Percentiles rank a stretch among this genome's conserved stretches.
These are phyloP conservation scores for Suillus paluster DNA, from an alignment of 768 basidiomycete species.

Conservation along the genomic window DNA sequence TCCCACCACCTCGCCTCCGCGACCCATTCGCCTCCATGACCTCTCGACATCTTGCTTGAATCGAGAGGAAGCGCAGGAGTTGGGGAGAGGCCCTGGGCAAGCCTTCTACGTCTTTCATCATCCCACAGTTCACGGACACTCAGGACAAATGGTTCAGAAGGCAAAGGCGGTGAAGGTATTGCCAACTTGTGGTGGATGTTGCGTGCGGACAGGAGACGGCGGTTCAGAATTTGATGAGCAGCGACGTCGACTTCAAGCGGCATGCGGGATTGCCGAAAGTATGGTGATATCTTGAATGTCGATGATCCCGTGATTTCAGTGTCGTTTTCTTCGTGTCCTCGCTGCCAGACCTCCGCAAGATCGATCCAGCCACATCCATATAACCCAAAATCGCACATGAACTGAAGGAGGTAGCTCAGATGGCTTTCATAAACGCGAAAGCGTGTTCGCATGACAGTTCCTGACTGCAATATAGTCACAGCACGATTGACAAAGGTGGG, in stretches of 20 bases:
- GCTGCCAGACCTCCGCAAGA: conserved; percentile 66
- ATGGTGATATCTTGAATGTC: conserved; percentile 54
- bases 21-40: conserved; percentile 64
- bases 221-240: conserved; percentile 85
- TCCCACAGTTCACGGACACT: conserved; percentile 96
- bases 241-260: conserved; percentile 84
- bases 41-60: conserved; percentile 65
- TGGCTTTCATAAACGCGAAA: conserved; percentile 90
- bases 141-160: conserved; percentile 77
- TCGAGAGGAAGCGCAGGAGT: conserved; percentile 76
- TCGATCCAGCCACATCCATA: conserved; percentile 95
- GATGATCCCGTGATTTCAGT: conserved; percentile 15
- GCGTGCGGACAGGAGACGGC: conserved; percentile 65
- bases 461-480: conserved; percentile 78
- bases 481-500: conserved; percentile 72
- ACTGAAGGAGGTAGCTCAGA: conserved; percentile 86
- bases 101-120: conserved; percentile 83
- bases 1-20: conserved; percentile 79
- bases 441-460: conserved; percentile 77
- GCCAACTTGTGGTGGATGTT: conserved; percentile 65
- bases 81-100: conserved; percentile 67
- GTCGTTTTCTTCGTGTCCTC: conserved; percentile 42
- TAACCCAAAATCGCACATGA: conserved; percentile 92
- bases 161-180: conserved; percentile 57
- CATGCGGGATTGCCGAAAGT: conserved; percentile 69